Evolutionary conservation across 805 yeast species (phyloP).

Genomic region (Wickerhamiella bombiphila): DNA sequence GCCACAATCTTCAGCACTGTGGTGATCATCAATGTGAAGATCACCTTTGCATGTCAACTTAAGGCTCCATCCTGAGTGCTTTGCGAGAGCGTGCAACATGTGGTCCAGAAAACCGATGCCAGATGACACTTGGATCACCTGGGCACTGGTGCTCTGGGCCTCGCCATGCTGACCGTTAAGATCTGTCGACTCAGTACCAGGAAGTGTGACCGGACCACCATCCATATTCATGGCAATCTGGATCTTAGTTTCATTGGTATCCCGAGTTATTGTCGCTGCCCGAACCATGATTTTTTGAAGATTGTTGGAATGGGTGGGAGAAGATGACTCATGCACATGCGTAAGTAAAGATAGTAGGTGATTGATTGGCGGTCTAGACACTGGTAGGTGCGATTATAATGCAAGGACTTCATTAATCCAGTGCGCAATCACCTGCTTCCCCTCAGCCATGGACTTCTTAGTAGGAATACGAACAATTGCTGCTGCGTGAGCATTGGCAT

Average conservation of each 20-base stretch:
- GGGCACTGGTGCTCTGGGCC: slow-evolving; percentile 52
- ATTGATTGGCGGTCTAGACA: not conserved
- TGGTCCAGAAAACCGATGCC: slow-evolving; percentile 95
- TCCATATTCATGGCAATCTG: slow-evolving; percentile 71
- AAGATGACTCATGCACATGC: no score
- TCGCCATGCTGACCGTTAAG: slow-evolving; percentile 36
- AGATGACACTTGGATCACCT: slow-evolving; percentile 65
- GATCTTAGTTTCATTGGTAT: slow-evolving; percentile 88
- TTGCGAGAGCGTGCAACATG: slow-evolving; percentile 94
- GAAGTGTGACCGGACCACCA: slow-evolving; percentile 65
- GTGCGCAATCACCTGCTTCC: slow-evolving; percentile 51
- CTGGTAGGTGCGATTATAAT: not conserved
- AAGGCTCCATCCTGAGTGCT: slow-evolving; percentile 93
- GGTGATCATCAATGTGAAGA: slow-evolving; percentile 92
- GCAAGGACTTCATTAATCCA: slow-evolving; percentile 36
- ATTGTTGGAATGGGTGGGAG: no score
- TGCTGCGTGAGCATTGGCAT: slow-evolving; percentile 67
- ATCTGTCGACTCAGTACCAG: slow-evolving; percentile 33
- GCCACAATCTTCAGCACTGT: slow-evolving; percentile 90
- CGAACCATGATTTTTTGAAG: slow-evolving; percentile 8
- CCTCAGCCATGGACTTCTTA: slow-evolving; percentile 48
- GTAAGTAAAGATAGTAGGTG: no score
- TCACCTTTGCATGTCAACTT: slow-evolving; percentile 86
- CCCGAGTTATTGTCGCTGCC: slow-evolving; percentile 40
- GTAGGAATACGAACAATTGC: slow-evolving; percentile 52